Evolutionary conservation across 1,139 yeast species (phyloP), one percentile per base, ranked within the genome.

Genomic region (Lodderomyces beijingensis): DNA sequence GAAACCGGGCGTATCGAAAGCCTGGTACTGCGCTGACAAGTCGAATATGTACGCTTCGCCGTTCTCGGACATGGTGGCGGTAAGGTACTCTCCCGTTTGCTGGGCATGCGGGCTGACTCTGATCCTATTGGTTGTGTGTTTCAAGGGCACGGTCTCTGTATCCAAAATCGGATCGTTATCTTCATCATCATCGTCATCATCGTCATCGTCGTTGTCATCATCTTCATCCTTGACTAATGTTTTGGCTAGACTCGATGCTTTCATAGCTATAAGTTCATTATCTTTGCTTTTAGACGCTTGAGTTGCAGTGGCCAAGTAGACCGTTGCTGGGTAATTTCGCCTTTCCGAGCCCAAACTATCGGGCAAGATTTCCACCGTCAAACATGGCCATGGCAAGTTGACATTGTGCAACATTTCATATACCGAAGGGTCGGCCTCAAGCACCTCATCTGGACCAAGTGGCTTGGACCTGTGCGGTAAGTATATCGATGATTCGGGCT

Each of bases 351-450:
- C 99, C 36, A 87, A 68, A 34, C 69, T 65, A 55, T 91, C 99
- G 9, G 95, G 95, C 36, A 93, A 62, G 25, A 91, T 65, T 53
- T 91, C 98, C 42, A 93, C 70, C 2, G 96, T 86, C 51, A 91
- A 66, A 61, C 96, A 88, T 14, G 99, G 97, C 97, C 98, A 91
- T 49, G 95, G 95, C 56, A 91, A 67, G 55, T 85, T 86, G 41
- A 91, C 86, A 50, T 86, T 86, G 60, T 91, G 99, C 39, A 91
- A 68, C 97, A 91, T 89, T 51, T 91, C 95, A 55, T 93, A 91
- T 4, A 91, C 96, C 11, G 91, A 70, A 35, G 95, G 95, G 61
- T 91, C 98, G 1, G 98, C 96, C 61, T 91, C 97, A 54, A 91
- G 70, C 7, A 84, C 94, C 63, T 91, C 98, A 62, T 88, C 95